These are phyloP conservation scores for Exophiala calicioides DNA, from an alignment of 2,329 filamentous ascomycete species.

Conservation along the genomic window DNA sequence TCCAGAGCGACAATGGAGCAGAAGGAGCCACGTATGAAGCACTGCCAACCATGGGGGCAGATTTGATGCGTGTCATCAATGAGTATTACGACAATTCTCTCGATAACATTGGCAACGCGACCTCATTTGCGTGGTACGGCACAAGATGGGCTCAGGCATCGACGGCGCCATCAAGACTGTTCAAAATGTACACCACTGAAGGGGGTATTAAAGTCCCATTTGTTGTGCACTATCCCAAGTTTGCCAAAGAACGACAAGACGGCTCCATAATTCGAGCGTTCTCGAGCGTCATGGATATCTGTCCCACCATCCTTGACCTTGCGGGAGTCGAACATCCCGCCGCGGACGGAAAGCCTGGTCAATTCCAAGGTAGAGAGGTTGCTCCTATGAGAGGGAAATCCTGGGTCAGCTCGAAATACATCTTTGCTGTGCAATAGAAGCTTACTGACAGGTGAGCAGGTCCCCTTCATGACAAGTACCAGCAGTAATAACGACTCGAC, in stretches of 20 bases:
- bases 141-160: constrained; percentile 51
- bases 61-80: constrained; percentile 42
- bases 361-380: constrained; percentile 46
- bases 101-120: constrained; percentile 48
- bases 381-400: constrained; percentile 54
- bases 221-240: constrained; percentile 34
- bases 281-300: constrained; percentile 54
- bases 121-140: constrained; percentile 53
- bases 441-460: constrained; percentile 51
- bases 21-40: constrained; percentile 50
- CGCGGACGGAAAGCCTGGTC: constrained; percentile 45
- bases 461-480: no score
- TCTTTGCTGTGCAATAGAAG: constrained; percentile 28
- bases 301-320: constrained; percentile 47
- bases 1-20: constrained; percentile 53
- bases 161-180: constrained; percentile 42
- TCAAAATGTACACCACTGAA: constrained; percentile 40
- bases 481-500: no score
- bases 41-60: constrained; percentile 43
- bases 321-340: constrained; percentile 52
- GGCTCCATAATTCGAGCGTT: constrained; percentile 34
- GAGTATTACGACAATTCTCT: constrained; percentile 51
- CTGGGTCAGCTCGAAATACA: constrained; percentile 47
- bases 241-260: constrained; percentile 19
- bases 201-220: constrained; percentile 38